phyloP scores from a whole-genome alignment of 352 stramenopile genomes.

The Peronospora belbahrii region DNA sequence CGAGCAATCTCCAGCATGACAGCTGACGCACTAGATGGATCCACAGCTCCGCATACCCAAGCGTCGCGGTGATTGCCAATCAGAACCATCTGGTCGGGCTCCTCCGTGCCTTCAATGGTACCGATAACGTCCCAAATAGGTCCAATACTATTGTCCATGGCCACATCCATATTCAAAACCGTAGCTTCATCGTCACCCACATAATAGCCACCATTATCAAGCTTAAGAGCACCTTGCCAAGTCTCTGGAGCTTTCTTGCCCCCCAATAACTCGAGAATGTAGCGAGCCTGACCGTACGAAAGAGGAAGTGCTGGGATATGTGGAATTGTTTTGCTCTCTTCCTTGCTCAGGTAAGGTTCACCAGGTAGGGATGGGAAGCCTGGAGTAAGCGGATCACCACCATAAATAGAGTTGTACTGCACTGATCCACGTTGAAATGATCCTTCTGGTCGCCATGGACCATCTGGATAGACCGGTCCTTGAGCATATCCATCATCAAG shows the following conservation, averaged over 20 bases:
- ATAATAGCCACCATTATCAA: conserved; percentile 52
- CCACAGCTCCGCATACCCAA: conserved; percentile 57
- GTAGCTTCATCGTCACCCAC: conserved; percentile 64
- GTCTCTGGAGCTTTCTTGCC: conserved; percentile 40
- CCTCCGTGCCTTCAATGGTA: conserved; percentile 49
- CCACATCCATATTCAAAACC: conserved; percentile 51
- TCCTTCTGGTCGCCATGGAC: conserved; percentile 45
- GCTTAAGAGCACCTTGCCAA: conserved; percentile 56
- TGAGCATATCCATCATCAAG: conserved; percentile 67
- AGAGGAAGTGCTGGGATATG: conserved; percentile 47
- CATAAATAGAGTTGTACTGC: conserved; percentile 70
- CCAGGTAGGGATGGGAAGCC: conserved; percentile 40
- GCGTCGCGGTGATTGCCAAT: conserved; percentile 89
- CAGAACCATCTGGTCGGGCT: conserved; percentile 68
- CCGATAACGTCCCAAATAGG: conserved; percentile 47
- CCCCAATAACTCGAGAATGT: conserved; percentile 59
- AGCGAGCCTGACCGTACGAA: conserved; percentile 74
- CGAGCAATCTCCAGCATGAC: conserved; percentile 80
- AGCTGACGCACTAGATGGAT: conserved; percentile 72
- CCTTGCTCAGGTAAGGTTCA: conserved; percentile 31
- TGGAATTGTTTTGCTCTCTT: conserved; percentile 36
- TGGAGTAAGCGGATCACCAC: conserved; percentile 61
- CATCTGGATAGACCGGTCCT: conserved; percentile 35
- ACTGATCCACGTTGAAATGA: conserved; percentile 84
- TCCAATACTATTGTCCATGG: conserved; percentile 68